These are phyloP conservation scores for Pseudogymnoascus sp. DNA, from an alignment of 2,329 filamentous ascomycete genomes.

Conservation along the genomic window DNA sequence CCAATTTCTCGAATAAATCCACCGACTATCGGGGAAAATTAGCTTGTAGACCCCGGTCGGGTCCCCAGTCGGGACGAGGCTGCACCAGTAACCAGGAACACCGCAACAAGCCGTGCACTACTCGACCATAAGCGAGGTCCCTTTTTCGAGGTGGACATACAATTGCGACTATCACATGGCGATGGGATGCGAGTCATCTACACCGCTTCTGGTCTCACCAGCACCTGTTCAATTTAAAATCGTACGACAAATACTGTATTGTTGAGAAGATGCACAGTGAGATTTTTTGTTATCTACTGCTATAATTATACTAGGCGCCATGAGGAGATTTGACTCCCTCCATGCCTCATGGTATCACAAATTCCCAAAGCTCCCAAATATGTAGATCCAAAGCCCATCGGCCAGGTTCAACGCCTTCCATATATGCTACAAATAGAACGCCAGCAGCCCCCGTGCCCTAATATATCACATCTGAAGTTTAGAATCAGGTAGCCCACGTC, in stretches of 20 bases:
- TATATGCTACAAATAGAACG: conserved; percentile 7
- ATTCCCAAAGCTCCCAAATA: conserved; percentile 6
- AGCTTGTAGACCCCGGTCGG: not conserved
- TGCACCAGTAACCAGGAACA: conserved; percentile 6
- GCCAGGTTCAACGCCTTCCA: conserved; percentile 5
- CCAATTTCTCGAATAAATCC: conserved; percentile 8
- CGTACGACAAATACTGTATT: not conserved
- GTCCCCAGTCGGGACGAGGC: not conserved
- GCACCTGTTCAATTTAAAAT: not conserved
- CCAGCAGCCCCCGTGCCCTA: not conserved
- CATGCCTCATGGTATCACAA: conserved; percentile 7
- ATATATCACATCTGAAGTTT: conserved; percentile 5
- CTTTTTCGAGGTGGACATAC: not conserved
- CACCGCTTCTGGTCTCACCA: not conserved
- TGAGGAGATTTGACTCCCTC: not conserved
- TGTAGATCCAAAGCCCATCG: conserved; percentile 7
- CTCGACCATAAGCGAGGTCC: not conserved
- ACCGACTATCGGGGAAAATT: conserved; percentile 5
- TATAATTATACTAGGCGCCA: conserved; percentile 1
- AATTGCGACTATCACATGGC: not conserved
- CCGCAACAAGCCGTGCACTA: not conserved
- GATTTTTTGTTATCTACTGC: not conserved
- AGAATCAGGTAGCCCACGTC: not conserved
- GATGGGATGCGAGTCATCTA: not conserved
- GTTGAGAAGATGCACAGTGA: conserved; percentile 1